phyloP scores from a whole-genome alignment of 768 basidiomycete genomes.

The Hemileccinum impolitum region DNA sequence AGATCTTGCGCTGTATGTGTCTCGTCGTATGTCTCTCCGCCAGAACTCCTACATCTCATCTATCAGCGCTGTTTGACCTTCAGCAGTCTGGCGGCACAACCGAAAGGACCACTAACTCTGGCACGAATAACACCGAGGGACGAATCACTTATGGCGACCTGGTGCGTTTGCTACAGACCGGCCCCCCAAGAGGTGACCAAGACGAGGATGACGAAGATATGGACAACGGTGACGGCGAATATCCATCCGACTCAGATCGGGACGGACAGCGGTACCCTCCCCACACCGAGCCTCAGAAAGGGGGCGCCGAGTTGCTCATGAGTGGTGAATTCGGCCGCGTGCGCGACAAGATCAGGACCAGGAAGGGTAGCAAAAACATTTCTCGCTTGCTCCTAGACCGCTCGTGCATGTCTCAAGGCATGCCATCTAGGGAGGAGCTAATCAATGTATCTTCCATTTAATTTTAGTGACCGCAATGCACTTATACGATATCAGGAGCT shows the following conservation, averaged over 20 bases:
- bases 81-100: constrained; percentile 16
- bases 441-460: constrained; percentile 42
- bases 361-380: constrained; percentile 44
- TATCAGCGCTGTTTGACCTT: constrained; percentile 28
- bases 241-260: constrained; percentile 24
- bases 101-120: constrained; percentile 6
- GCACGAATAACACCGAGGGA: background rate
- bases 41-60: constrained; percentile 4
- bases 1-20: constrained; percentile 31
- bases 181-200: constrained; percentile 24
- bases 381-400: constrained; percentile 47
- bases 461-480: background rate
- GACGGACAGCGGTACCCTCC: constrained; percentile 34
- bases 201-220: constrained; percentile 42
- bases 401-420: constrained; percentile 32
- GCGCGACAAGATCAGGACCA: constrained; percentile 44
- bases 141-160: constrained; percentile 26
- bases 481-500: constrained; percentile 46
- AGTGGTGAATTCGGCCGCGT: constrained; percentile 81
- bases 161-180: constrained; percentile 18
- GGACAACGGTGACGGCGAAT: constrained; percentile 33
- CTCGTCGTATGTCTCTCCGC: background rate
- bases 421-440: constrained; percentile 49
- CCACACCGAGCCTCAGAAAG: constrained; percentile 56
- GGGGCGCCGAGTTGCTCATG: constrained; percentile 62